Evolutionary conservation across 139 green algal genomes (phyloP).

Genomic region (Ulvella scutata): DNA sequence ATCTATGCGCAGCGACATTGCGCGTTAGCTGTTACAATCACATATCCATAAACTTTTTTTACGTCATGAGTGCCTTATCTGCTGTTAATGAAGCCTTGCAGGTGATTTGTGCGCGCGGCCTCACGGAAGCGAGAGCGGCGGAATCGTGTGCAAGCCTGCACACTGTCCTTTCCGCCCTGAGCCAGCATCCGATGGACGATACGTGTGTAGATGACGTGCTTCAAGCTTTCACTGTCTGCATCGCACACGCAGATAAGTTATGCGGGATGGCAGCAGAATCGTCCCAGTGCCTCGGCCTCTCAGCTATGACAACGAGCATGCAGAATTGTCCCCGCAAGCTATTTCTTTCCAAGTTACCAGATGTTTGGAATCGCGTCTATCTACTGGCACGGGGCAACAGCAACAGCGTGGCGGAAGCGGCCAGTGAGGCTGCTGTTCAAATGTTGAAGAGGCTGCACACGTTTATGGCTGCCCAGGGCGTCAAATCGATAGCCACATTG

Average conservation of each 20-base stretch:
- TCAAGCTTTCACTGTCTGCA: neutral
- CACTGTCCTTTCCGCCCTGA: too few relatives aligned
- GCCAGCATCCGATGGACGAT: too few relatives aligned
- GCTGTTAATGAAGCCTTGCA: too few relatives aligned
- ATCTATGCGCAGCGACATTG: too few relatives aligned
- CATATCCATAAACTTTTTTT: too few relatives aligned
- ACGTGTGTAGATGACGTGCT: too few relatives aligned
- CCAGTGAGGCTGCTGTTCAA: neutral
- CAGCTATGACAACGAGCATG: neutral
- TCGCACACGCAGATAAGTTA: neutral
- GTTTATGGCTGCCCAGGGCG: neutral
- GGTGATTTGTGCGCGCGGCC: too few relatives aligned
- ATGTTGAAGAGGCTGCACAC: neutral
- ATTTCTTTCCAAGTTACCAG: neutral
- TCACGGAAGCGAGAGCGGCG: too few relatives aligned
- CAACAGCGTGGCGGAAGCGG: neutral
- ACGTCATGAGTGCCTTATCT: too few relatives aligned
- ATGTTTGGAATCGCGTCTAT: neutral
- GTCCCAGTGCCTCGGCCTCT: neutral
- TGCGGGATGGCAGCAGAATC: neutral
- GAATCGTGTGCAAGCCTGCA: too few relatives aligned
- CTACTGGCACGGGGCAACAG: neutral
- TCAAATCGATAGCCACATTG: neutral
- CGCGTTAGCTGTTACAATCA: too few relatives aligned
- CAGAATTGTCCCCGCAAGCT: neutral